phyloP scores from a whole-genome alignment of 1,139 yeast species.

The Hansenula lynferdii region DNA sequence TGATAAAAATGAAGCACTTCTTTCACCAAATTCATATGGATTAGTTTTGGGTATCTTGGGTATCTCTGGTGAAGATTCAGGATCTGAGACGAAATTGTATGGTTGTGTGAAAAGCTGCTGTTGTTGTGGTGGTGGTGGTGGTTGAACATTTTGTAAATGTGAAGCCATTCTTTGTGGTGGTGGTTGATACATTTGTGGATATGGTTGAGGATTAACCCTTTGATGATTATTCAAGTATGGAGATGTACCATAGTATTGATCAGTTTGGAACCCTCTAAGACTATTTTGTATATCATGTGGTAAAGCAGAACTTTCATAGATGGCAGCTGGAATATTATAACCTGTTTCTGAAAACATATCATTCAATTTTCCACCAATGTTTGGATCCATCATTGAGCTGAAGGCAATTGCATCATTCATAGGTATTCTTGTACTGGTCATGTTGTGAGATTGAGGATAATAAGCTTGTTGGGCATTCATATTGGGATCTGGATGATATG shows the following conservation, averaged over 20 bases:
- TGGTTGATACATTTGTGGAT: too few species aligned
- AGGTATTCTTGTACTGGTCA: background rate
- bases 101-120: background rate
- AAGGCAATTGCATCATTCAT: slow-evolving; percentile 7
- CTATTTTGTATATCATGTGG: background rate
- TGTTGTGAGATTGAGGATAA: background rate
- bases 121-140: too few species aligned
- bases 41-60: background rate
- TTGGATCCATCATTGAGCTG: slow-evolving; percentile 3
- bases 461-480: background rate
- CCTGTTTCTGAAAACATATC: background rate
- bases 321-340: background rate
- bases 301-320: too few species aligned
- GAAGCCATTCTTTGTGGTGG: too few species aligned
- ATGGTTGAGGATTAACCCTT: background rate
- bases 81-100: background rate
- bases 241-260: background rate
- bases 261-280: background rate
- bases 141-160: too few species aligned
- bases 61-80: slow-evolving; percentile 1
- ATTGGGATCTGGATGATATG: too few species aligned
- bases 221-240: background rate
- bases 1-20: background rate
- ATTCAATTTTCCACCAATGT: slow-evolving; percentile 2
- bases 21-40: background rate